A percentile compares a stretch with the other conserved stretches of the same genome.
Evolutionary conservation across 345 rosid genomes (phyloP).

Genomic region (Eucalyptus cloeziana): DNA sequence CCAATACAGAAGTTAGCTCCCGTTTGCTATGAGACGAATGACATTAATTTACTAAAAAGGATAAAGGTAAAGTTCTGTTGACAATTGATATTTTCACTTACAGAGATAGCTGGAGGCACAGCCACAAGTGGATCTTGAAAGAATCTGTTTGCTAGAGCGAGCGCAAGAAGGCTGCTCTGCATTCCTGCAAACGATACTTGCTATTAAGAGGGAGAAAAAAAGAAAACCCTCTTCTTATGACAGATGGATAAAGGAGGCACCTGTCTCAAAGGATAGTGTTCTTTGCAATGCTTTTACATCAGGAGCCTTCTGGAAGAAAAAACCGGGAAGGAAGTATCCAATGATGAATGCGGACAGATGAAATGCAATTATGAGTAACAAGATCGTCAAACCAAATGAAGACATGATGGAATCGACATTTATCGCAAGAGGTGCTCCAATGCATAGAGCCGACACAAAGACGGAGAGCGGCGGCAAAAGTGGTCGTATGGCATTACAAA

Average conservation of each 20-base stretch:
- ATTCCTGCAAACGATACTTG: constrained; percentile 36
- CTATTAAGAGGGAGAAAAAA: not conserved
- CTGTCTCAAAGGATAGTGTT: constrained; percentile 81
- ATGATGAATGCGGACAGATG: constrained; percentile 63
- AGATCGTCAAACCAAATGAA: constrained; percentile 50
- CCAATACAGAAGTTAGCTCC: not conserved
- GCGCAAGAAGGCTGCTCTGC: constrained; percentile 96
- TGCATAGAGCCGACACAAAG: constrained; percentile 74
- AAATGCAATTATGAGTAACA: constrained; percentile 40
- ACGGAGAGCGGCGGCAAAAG: constrained; percentile 71
- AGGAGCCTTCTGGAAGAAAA: constrained; percentile 33
- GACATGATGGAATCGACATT: constrained; percentile 66
- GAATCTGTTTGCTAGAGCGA: constrained; percentile 81
- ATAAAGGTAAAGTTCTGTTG: not conserved
- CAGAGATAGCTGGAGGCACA: constrained; percentile 86
- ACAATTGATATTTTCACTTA: constrained; percentile 11
- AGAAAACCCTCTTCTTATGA: not conserved
- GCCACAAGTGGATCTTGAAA: constrained; percentile 89
- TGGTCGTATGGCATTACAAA: constrained; percentile 53
- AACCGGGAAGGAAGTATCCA: constrained; percentile 61
- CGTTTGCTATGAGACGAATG: not conserved
- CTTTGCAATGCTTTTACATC: constrained; percentile 61
- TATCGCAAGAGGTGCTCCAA: constrained; percentile 85
- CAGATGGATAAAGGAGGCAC: constrained; percentile 7
- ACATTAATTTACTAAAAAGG: not conserved